These are phyloP conservation scores for Chrysopogon serrulatus DNA, from an alignment of 176 grass and related monocot species.

Conservation along the genomic window DNA sequence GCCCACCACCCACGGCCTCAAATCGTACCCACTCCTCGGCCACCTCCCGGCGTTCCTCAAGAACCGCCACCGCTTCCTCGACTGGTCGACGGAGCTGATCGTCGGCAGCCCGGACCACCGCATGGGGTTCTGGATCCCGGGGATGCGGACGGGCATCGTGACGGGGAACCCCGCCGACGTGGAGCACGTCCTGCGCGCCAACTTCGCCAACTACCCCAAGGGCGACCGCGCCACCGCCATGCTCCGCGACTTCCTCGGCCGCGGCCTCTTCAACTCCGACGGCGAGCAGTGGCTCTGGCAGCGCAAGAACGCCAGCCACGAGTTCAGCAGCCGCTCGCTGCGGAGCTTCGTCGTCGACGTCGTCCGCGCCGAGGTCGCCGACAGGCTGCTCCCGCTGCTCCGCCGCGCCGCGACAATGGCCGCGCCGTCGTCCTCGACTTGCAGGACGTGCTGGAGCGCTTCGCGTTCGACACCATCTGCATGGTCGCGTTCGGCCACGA, in stretches of 20 bases:
- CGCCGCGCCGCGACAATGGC: not conserved
- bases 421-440: not conserved
- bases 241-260: slow-evolving; percentile 21
- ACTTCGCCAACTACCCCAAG: too few relatives aligned
- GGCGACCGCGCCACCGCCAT: not conserved
- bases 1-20: not conserved
- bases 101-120: not conserved
- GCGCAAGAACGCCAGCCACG: slow-evolving; percentile 26
- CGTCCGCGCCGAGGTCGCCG: slow-evolving; percentile 18
- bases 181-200: too few relatives aligned
- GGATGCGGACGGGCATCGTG: not conserved
- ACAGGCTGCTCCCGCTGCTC: slow-evolving; percentile 29
- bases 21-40: not conserved
- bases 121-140: not conserved
- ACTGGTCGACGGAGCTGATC: not conserved
- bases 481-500: not conserved
- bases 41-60: not conserved
- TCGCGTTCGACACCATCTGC: not conserved
- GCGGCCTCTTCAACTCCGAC: slow-evolving; percentile 19
- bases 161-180: not conserved
- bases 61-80: not conserved
- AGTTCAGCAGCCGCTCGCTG: slow-evolving; percentile 24
- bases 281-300: slow-evolving; percentile 18
- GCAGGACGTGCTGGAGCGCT: not conserved
- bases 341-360: slow-evolving; percentile 20